Base-by-base conservation (phyloP, 2,329 filamentous ascomycete species). In the Colletotrichum coccodes region DNA sequence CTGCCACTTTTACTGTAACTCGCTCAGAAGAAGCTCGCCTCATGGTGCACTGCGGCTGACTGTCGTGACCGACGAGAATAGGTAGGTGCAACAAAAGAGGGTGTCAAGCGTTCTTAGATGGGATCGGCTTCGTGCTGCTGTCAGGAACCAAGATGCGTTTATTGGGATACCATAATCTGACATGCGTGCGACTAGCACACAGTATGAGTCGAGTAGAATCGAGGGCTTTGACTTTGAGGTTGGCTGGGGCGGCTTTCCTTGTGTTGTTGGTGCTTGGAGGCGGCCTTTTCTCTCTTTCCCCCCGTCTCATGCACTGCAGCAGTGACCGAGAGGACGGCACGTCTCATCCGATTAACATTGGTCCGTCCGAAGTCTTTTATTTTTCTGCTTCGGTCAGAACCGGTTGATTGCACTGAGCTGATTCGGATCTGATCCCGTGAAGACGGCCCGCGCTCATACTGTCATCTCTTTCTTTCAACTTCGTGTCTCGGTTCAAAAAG, bases 311-410 rank as follows among this genome's bases (percentile, higher is more conserved):
- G 38, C 54, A 6, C 18, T 34, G n/a, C 26, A n/a, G 14, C 42
- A 23, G 16, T 32, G 40, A 34, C 30, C 12, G 9, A 28, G 30
- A 44, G 26, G 26, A 21, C 60, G 16, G 46, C 54, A 53, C 18
- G n/a, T 28, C 56, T 65, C 63, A 38, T 66, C 63, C 40, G 58
- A 66, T 62, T 12, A 23, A 21, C 49, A 38, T 30, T 54, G 28
- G 30, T 12, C 63, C 58, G 30, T 62, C 63, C 34, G 38, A 62
- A 62, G 38, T 38, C n/a, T 4, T 44, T 32, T 21, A 30, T 28
- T 32, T 12, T 16, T 32, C 30, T 26, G n/a, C 18, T 46, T 28
- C 34, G 34, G 36, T 50, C 42, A 42, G 34, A 36, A 23, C 47
- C 6, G 46, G 26, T n/a, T 18, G 11, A 21, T 9, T 6, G 28